Base-by-base conservation (phyloP, 495 filamentous ascomycete species). In the Choiromyces venosus region DNA sequence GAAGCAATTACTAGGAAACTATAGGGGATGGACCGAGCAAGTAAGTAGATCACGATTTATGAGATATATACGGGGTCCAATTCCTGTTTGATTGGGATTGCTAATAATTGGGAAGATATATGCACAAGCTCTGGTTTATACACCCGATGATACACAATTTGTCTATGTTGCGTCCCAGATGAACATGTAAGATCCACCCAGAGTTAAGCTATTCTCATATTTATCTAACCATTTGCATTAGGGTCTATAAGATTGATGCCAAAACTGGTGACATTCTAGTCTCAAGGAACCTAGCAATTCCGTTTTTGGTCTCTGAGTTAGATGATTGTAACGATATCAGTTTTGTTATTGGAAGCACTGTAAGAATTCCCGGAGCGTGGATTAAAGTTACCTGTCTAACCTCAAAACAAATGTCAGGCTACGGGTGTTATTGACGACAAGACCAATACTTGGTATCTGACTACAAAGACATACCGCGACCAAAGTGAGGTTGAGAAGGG, bases 81-180 rank as follows among this genome's bases (percentile, higher is more conserved):
- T n/a, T 46, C n/a, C 19, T 46, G n/a, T 56, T 29, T 29, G n/a
- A 29, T 29, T 29, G 46, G 46, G n/a, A 29, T 56, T 14, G 8
- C n/a, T 56, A 9, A 35, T 65, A 39, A 68, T 12, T 44, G 84
- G 85, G 76, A 82, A 84, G 70, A 82, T 85, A 38, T 85, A 79
- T 72, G 81, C 85, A 8, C 82, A 84, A 73, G 85, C 85, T 16
- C 79, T 86, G n/a, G 82, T 85, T 21, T 86, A 84, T 66, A 86
- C 85, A 1, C 80, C 82, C 37, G 81, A 81, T 61, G n/a, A 75
- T 19, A 70, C 80, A 1, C 84, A 86, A 75, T 79, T 82, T 33
- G 81, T 86, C 38, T 85, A 83, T 73, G 64, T 85, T 10, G 84
- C 82, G 10, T 83, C 85, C n/a, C 82, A 81, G 39, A 81, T 82